These are phyloP conservation scores for Persicaria maculosa DNA, from an alignment of 148 eudicot species.

Conservation along the genomic window DNA sequence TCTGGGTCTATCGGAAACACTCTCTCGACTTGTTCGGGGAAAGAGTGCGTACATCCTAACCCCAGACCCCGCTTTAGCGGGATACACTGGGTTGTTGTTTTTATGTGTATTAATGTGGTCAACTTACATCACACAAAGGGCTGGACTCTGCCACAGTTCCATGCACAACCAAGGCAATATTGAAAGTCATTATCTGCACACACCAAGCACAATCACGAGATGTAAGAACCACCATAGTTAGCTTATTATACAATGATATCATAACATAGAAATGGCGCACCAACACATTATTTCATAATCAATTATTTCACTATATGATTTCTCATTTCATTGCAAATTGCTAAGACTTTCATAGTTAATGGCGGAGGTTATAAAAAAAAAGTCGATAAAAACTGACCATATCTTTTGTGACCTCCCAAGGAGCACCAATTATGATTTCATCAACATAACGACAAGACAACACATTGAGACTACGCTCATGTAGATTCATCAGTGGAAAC, in stretches of 20 bases:
- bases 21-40: too few species aligned
- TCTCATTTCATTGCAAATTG: background rate
- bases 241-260: background rate
- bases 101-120: conserved; percentile 1
- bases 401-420: conserved; percentile 75
- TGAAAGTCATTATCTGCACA: conserved; percentile 63
- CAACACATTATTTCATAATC: background rate
- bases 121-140: conserved; percentile 50
- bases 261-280: background rate
- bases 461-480: conserved; percentile 92
- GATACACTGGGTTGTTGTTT: too few species aligned
- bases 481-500: conserved; percentile 82
- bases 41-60: too few species aligned
- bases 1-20: too few species aligned
- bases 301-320: background rate
- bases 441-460: conserved; percentile 89
- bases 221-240: background rate
- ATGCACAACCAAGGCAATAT: conserved; percentile 72
- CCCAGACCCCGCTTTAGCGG: too few species aligned
- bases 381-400: conserved; percentile 43
- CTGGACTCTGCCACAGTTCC: conserved; percentile 85
- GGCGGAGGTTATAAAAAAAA: background rate
- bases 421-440: conserved; percentile 93
- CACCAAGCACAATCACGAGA: background rate
- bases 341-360: background rate